These are phyloP conservation scores for Penicillium crustosum DNA, from an alignment of 2,329 filamentous ascomycete genomes.

Conservation along the genomic window DNA sequence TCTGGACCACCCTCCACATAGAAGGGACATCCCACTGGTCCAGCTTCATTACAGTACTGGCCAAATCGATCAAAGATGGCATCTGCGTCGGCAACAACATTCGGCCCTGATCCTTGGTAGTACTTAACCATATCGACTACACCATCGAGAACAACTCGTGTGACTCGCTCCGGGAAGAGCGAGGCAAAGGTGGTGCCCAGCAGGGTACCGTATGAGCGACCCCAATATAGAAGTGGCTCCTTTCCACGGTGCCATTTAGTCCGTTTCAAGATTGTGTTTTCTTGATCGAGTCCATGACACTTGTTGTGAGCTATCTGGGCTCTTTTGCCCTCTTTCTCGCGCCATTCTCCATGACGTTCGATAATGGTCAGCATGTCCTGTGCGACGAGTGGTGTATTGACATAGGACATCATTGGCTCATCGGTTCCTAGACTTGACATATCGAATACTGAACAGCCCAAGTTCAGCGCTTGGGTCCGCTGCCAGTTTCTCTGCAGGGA, in stretches of 20 bases:
- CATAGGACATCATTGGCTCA: conserved; percentile 33
- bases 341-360: conserved; percentile 43
- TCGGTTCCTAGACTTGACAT: conserved; percentile 14
- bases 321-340: conserved; percentile 33
- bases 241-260: conserved; percentile 31
- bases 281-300: conserved; percentile 18
- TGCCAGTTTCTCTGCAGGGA: conserved; percentile 37
- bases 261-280: conserved; percentile 23
- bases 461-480: conserved; percentile 33
- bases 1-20: conserved; percentile 28
- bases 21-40: conserved; percentile 32
- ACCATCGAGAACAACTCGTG: conserved; percentile 35
- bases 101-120: conserved; percentile 29
- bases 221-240: conserved; percentile 44
- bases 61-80: conserved; percentile 37
- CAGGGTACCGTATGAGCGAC: conserved; percentile 48
- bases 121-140: conserved; percentile 41
- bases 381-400: conserved; percentile 37
- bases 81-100: conserved; percentile 35
- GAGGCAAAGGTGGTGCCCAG: conserved; percentile 50
- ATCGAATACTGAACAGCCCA: conserved; percentile 31
- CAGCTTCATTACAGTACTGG: conserved; percentile 33
- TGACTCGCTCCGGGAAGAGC: conserved; percentile 45
- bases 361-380: conserved; percentile 40
- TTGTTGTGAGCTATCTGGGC: conserved; percentile 22